A percentile compares a stretch with the other conserved stretches of the same genome.
Conservation (phyloP, 208 protist species). For the Leishmania arabica region DNA sequence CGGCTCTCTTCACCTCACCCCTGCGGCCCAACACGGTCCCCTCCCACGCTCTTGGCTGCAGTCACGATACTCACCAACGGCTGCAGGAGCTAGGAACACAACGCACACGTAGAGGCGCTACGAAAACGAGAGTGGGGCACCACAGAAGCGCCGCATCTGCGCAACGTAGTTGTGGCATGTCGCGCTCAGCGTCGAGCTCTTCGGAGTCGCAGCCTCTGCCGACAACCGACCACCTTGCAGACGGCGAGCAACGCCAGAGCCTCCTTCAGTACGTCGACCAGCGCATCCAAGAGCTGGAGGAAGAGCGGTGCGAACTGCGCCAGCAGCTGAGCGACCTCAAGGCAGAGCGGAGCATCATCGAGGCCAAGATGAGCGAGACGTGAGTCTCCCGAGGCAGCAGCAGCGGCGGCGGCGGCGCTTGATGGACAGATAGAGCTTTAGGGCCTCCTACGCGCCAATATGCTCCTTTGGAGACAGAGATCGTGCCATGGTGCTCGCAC, state of each 20-base stretch:
- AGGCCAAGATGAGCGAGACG: slow-evolving; percentile 10
- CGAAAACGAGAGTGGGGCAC: background rate
- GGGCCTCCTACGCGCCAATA: background rate
- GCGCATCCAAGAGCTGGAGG: slow-evolving; percentile 51
- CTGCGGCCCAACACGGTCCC: no score
- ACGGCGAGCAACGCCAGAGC: slow-evolving; percentile 10
- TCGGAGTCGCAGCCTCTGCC: slow-evolving; percentile 6
- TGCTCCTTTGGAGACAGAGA: background rate
- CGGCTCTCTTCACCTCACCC: background rate
- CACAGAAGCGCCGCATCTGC: background rate
- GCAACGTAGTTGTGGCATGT: background rate
- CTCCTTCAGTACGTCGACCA: slow-evolving; percentile 32
- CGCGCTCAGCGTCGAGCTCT: slow-evolving; percentile 2
- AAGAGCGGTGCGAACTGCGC: slow-evolving; percentile 48
- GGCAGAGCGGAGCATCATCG: slow-evolving; percentile 26
- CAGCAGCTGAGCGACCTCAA: slow-evolving; percentile 45
- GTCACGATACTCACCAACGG: background rate
- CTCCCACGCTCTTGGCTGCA: background rate
- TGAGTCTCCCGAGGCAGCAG: background rate
- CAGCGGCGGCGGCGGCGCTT: background rate
- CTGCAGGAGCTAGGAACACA: background rate
- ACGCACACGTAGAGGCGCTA: background rate
- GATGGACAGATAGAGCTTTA: background rate
- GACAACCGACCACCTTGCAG: background rate
- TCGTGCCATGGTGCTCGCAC: background rate